Base-by-base conservation (phyloP, 2,329 filamentous ascomycete genomes). In the Ilyonectria robusta region DNA sequence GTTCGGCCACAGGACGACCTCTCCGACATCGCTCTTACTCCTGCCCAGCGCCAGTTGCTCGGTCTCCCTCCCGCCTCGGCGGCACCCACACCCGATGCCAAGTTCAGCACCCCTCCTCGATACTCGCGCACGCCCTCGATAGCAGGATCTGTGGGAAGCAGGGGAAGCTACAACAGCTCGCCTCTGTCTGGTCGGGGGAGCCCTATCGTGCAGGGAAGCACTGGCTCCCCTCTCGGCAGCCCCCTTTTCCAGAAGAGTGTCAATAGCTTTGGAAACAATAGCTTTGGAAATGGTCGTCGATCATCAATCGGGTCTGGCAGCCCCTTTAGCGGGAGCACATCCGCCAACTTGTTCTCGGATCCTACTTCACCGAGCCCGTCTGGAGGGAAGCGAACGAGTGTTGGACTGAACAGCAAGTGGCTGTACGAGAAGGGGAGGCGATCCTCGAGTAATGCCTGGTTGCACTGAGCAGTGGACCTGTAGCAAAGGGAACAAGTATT, bases 371-470 rank as follows among this genome's bases (percentile, higher is more conserved):
- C 93, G 1, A 95, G 91, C 70, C 93, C 93, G 1, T 82, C 83
- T 6, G 82, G 85, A 6, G 86, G 87, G 42, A 94, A 92, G 82
- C 88, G 90, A 63, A 91, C 91, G 47, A 94, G 89, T 71, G 89
- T 97, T 59, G 90, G 91, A 1, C 78, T 98, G 77, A 98, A 95
- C 81, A 97, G 91, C 83, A 97, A 96, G 83, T 98, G 95, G 95
- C 81, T 98, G 67, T 98, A 97, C 78, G 94, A 98, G 81, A 93
- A 91, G 81, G 92, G 93, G 75, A 84, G 90, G 78, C 79, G 90
- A 78, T 83, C 87, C 72, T 84, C 86, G 58, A 79, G 84, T 11
- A 84, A 79, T 62, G 76, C 80, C 35, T 85, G 83, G 80, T 72
- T 77, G 56, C 76, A 80, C 54, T 82, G 48, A 77, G 50, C n/a